Evolutionary conservation across 768 basidiomycete genomes (phyloP), one percentile per base, ranked within the genome.

Genomic region (Brasilioporus rufonigricans): DNA sequence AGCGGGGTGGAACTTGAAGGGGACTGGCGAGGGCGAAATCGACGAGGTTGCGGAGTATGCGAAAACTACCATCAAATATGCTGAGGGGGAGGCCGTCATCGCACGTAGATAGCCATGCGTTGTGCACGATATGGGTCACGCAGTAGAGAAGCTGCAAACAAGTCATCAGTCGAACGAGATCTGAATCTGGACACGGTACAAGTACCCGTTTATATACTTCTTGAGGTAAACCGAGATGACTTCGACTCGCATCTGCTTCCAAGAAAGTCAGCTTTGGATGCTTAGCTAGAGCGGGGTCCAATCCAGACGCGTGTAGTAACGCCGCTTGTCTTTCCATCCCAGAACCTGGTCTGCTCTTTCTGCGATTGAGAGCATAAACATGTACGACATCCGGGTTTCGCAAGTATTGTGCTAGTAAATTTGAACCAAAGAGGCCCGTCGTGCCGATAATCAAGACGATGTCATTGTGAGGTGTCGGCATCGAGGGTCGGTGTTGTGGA

Each of bases 41-140:
- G 13, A 76, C 44, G 18, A 77, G 61, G 26, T 70, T 64, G 11
- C 73, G 70, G 5, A 73, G 39, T 44, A 40, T 52, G 21, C 23
- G 27, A 26, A 57, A 32, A 33, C 39, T 43, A 8, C 61, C 54
- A 4, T 55, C 36, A 21, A 63, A 64, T 36, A 56, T 33, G 38
- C 38, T 45, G 11, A 58, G 56, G 3, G 58, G 51, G 10, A 41
- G 48, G 14, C 47, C 23, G 10, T 49, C 38, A 12, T 59, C 50
- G 19, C 27, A n/a, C 10, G 51, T 35, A 11, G 47, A 59, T 10
- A 57, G 29, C 57, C 55, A 67, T 24, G 65, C 56, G 11, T 74
- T 74, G 61, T 76, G 73, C 16, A 76, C 71, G 59, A 78, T 66
- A 31, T 69, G 70, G 13, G 74, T 77, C 6, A 73, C 61, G 11